Evolutionary conservation across 129 eudicot genomes (phyloP).

Genomic region (Arctium lappa): DNA sequence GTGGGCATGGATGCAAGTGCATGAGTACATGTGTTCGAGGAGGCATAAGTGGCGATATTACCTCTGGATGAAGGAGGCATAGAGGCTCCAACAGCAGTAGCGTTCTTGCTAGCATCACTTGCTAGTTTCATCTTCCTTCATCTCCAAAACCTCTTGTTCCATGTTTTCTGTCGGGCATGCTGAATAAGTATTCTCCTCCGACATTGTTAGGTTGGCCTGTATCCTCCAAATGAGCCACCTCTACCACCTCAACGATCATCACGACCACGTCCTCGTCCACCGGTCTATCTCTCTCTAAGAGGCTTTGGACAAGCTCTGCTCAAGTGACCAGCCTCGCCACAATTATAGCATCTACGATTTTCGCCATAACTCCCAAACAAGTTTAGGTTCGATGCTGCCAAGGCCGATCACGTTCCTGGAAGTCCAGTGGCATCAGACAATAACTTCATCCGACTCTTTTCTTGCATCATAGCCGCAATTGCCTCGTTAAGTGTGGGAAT

Average conservation of each 20-base stretch:
- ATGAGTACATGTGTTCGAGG: neutral
- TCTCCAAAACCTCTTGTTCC: neutral
- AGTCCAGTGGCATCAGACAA: neutral
- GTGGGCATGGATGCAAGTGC: neutral
- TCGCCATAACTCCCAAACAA: neutral
- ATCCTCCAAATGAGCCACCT: neutral
- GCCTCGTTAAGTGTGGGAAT: neutral
- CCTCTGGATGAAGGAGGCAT: neutral
- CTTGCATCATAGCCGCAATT: neutral
- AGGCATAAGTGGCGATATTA: neutral
- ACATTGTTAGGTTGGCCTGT: neutral
- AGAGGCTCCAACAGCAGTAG: neutral
- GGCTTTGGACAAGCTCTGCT: neutral
- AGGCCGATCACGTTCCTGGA: neutral
- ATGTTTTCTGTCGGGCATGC: neutral
- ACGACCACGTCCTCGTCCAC: neutral
- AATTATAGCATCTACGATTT: neutral
- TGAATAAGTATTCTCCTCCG: neutral
- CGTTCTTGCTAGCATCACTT: neutral
- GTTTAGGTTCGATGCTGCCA: neutral
- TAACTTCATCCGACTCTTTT: neutral
- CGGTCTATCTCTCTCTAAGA: neutral
- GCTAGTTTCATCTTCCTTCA: neutral
- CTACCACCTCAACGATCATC: neutral
- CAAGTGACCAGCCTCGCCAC: neutral